These are phyloP conservation scores for Fusarium sp. DNA, from an alignment of 2,329 filamentous ascomycete genomes.

Conservation along the genomic window DNA sequence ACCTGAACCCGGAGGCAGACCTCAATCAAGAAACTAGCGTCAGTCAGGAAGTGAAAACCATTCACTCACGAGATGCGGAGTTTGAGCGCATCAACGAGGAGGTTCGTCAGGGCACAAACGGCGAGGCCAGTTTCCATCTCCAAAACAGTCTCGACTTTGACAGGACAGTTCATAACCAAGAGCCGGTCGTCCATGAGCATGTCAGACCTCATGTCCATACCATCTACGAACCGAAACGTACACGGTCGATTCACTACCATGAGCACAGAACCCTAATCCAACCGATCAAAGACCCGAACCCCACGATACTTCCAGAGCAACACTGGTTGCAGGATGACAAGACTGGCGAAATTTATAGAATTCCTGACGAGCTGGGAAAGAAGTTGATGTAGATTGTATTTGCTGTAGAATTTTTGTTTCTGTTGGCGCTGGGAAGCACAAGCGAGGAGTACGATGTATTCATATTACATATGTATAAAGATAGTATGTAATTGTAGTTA, in stretches of 20 bases:
- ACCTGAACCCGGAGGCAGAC: slow-evolving; percentile 8
- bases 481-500: neutral
- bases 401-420: neutral
- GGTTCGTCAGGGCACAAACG: slow-evolving; percentile 6
- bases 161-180: slow-evolving; percentile 36
- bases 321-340: slow-evolving; percentile 43
- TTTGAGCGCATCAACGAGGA: slow-evolving; percentile 35
- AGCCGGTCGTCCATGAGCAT: slow-evolving; percentile 38
- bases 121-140: slow-evolving; percentile 30
- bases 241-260: slow-evolving; percentile 44
- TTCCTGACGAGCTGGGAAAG: slow-evolving; percentile 40
- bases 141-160: slow-evolving; percentile 39
- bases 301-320: slow-evolving; percentile 40
- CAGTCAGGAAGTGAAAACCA: neutral
- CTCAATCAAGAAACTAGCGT: slow-evolving; percentile 16
- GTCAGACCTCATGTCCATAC: slow-evolving; percentile 42
- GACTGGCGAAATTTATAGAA: slow-evolving; percentile 50
- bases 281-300: slow-evolving; percentile 45
- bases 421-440: neutral
- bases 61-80: slow-evolving; percentile 16
- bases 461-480: neutral
- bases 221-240: slow-evolving; percentile 41
- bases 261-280: slow-evolving; percentile 44
- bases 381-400: slow-evolving; percentile 22
- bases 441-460: slow-evolving; percentile 14